These are phyloP conservation scores for Neurospora sp. DNA, from an alignment of 495 filamentous ascomycete species.

Conservation along the genomic window DNA sequence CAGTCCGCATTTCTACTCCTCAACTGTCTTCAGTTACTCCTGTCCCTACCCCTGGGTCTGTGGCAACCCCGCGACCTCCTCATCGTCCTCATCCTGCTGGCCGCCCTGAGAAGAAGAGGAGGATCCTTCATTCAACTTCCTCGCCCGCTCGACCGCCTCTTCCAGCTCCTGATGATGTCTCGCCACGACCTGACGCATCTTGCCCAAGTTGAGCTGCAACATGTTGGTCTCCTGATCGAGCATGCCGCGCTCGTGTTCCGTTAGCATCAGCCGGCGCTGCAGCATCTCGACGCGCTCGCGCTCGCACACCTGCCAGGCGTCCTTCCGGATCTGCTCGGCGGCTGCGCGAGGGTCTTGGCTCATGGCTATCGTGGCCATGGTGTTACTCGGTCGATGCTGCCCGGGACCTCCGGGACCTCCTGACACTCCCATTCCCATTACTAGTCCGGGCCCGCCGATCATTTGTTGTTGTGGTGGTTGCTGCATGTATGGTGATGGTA, in stretches of 20 bases:
- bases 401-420: background rate
- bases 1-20: background rate
- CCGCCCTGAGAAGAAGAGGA: background rate
- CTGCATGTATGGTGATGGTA: background rate
- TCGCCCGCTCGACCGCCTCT: constrained; percentile 7
- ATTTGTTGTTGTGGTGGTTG: background rate
- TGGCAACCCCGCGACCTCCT: background rate
- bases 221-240: constrained; percentile 14
- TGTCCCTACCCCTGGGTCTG: background rate
- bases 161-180: constrained; percentile 1
- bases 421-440: background rate
- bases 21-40: background rate
- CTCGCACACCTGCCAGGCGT: constrained; percentile 19
- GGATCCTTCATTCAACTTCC: constrained; percentile 2
- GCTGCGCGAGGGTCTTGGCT: constrained; percentile 12
- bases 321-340: constrained; percentile 15
- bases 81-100: background rate
- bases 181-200: constrained; percentile 9
- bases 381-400: background rate
- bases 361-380: background rate
- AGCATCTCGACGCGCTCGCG: constrained; percentile 16
- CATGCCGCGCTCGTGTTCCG: constrained; percentile 15
- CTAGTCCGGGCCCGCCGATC: background rate
- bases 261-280: constrained; percentile 14
- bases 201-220: constrained; percentile 14